Percentiles rank a stretch among this genome's conserved stretches.
phyloP scores from a whole-genome alignment of 2,329 filamentous ascomycete genomes.

The Colletotrichum melonis region DNA sequence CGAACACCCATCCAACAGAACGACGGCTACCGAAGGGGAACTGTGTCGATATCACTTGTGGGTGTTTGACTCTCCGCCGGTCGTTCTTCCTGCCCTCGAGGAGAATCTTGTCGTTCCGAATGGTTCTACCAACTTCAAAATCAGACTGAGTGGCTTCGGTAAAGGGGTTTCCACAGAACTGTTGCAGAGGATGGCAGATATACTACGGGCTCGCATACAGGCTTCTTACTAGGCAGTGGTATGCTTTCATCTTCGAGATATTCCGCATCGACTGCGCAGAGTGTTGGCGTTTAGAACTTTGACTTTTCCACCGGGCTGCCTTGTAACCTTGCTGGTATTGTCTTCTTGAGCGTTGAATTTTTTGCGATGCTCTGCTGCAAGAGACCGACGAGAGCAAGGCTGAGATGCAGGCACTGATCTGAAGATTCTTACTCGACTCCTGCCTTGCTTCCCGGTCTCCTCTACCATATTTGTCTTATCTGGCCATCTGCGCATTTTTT shows the following conservation, averaged over 20 bases:
- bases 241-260: no score
- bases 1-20: background rate
- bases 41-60: constrained; percentile 19
- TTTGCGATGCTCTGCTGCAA: background rate
- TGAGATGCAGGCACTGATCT: background rate
- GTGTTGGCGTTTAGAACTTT: background rate
- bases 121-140: background rate
- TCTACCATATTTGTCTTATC: background rate
- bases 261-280: background rate
- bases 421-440: background rate
- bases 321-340: background rate
- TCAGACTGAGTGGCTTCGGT: constrained; percentile 1
- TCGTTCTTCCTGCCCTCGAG: background rate
- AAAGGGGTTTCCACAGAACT: background rate
- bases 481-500: background rate
- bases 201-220: background rate
- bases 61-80: constrained; percentile 15
- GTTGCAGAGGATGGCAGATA: background rate
- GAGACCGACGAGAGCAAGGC: background rate
- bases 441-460: background rate
- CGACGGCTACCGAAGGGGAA: background rate
- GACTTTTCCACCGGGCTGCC: background rate
- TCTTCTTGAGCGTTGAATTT: background rate
- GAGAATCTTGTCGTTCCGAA: background rate
- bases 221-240: background rate